Conservation (phyloP, 257 asterid species). For the Eustoma russellianum region DNA sequence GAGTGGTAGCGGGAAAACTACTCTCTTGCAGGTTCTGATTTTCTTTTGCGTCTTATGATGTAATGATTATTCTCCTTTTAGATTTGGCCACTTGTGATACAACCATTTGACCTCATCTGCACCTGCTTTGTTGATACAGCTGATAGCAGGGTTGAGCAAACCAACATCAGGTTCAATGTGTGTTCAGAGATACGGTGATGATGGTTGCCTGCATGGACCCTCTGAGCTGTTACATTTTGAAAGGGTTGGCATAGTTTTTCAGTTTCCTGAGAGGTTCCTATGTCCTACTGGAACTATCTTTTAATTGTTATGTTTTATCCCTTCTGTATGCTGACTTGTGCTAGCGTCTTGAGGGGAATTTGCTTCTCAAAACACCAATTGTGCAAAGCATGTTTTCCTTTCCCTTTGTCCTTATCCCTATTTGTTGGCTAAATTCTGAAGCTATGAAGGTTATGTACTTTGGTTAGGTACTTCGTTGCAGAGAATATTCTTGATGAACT, state of each 20-base stretch:
- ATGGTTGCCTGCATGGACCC: slow-evolving; percentile 46
- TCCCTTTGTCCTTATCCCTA: neutral
- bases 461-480: slow-evolving; percentile 70
- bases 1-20: slow-evolving; percentile 96
- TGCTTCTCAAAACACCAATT: too few relatives aligned
- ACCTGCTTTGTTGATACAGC: slow-evolving; percentile 33
- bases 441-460: neutral
- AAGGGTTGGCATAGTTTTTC: slow-evolving; percentile 94
- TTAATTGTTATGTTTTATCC: neutral
- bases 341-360: too few relatives aligned
- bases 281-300: neutral
- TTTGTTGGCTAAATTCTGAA: neutral
- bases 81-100: slow-evolving; percentile 4
- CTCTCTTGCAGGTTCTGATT: slow-evolving; percentile 73
- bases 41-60: neutral
- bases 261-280: slow-evolving; percentile 92
- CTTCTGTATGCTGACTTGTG: too few relatives aligned
- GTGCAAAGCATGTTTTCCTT: too few relatives aligned
- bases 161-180: slow-evolving; percentile 82
- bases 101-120: slow-evolving; percentile 14
- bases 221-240: slow-evolving; percentile 47
- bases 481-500: slow-evolving; percentile 87
- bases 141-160: slow-evolving; percentile 81
- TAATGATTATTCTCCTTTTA: neutral
- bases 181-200: slow-evolving; percentile 49